These are phyloP conservation scores for Nevesoporus exiguus DNA, from an alignment of 768 basidiomycete genomes.

Conservation along the genomic window DNA sequence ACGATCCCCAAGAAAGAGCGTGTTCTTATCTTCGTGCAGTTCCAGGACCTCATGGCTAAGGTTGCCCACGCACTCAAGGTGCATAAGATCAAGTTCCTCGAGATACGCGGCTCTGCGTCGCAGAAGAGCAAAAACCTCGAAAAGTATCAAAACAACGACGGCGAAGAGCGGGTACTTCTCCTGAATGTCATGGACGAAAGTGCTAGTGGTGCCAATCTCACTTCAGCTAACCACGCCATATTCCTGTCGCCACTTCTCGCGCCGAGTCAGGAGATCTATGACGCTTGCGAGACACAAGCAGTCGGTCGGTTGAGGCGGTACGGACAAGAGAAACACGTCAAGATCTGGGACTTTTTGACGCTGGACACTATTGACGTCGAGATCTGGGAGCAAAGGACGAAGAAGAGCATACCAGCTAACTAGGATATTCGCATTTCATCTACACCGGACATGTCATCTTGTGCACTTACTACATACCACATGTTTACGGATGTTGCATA, in stretches of 20 bases:
- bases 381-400: constrained; percentile 58
- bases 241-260: constrained; percentile 92
- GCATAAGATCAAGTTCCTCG: constrained; percentile 70
- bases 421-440: constrained; percentile 18
- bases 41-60: constrained; percentile 89
- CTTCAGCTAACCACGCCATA: constrained; percentile 90
- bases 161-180: constrained; percentile 75
- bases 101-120: constrained; percentile 76
- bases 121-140: constrained; percentile 80
- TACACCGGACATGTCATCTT: constrained; percentile 10
- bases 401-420: constrained; percentile 23
- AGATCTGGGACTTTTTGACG: constrained; percentile 83
- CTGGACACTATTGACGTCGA: constrained; percentile 85
- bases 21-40: constrained; percentile 93
- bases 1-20: constrained; percentile 72
- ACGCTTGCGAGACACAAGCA: constrained; percentile 79
- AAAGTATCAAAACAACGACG: constrained; percentile 79
- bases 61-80: constrained; percentile 77
- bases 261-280: constrained; percentile 77
- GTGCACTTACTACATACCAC: constrained; percentile 8
- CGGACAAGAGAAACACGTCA: constrained; percentile 77
- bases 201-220: constrained; percentile 90
- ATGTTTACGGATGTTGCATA: not conserved
- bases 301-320: constrained; percentile 81
- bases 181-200: constrained; percentile 94